phyloP scores from a whole-genome alignment of 2,329 filamentous ascomycete species.

The Elsinoe fawcettii region DNA sequence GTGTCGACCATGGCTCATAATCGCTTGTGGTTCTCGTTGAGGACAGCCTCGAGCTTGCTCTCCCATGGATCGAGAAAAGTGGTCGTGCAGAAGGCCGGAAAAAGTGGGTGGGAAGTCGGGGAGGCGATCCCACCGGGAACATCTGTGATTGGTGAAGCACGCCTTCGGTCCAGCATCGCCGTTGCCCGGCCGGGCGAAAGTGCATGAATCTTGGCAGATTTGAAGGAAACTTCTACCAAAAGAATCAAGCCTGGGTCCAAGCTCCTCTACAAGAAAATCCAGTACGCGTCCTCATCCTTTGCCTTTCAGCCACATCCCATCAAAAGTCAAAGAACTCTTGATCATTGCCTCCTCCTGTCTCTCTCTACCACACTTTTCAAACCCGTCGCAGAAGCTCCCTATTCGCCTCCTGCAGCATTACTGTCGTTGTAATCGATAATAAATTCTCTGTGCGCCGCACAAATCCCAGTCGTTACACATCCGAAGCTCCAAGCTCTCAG shows the following conservation, averaged over 20 bases:
- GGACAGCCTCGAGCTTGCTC: background rate
- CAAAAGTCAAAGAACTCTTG: constrained; percentile 5
- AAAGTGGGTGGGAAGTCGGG: background rate
- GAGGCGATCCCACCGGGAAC: background rate
- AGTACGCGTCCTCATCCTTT: constrained; percentile 2
- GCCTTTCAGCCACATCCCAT: constrained; percentile 8
- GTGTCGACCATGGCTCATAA: background rate
- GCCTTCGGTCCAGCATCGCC: background rate
- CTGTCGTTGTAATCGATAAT: constrained; percentile 14
- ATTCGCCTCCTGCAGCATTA: constrained; percentile 1
- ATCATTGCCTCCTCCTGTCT: constrained; percentile 4
- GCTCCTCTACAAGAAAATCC: background rate
- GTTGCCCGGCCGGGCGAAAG: constrained; percentile 5
- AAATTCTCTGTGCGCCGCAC: constrained; percentile 9
- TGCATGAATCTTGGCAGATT: background rate
- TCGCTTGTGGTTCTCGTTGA: background rate
- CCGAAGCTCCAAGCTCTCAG: background rate
- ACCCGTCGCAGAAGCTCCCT: constrained; percentile 6
- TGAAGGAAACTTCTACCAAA: background rate
- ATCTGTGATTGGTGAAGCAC: background rate
- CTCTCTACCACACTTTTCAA: constrained; percentile 11
- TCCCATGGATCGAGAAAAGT: background rate
- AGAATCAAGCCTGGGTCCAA: background rate
- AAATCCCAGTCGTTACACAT: background rate
- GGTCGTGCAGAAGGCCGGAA: background rate